Evolutionary conservation across 257 asterid genomes (phyloP), one percentile per base, ranked within the genome.

Genomic region (Scutellaria barbata): DNA sequence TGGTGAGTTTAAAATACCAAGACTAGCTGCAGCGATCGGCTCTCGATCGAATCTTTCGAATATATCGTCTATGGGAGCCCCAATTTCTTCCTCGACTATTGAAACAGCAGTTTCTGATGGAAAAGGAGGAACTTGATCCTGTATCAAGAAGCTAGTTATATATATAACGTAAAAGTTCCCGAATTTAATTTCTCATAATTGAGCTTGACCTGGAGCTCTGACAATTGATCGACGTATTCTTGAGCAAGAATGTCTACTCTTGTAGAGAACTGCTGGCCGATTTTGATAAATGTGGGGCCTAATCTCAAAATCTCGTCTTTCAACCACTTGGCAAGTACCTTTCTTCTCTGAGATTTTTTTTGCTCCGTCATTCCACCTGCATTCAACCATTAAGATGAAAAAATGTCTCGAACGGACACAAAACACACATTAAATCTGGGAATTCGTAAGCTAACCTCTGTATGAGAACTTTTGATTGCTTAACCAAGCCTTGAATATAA

Each of bases 161-260:
- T 54, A 52, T 63, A 20, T 18, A 37, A 52, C 11, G 11, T 10
- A 71, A 4, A 47, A 47, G 52, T 59, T 35, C 12, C 35, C 22
- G 4, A 14, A 45, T 22, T 42, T 8, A 37, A 41, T 72, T 22
- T 62, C 58, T 13, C 11, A 8, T 14, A 48, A 12, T 12, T 6
- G 14, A 43, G n/a, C 13, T 43, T 73, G 40, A 94, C 97, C 96
- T 94, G 99, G 74, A 94, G 96, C 84, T 94, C 99, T 8, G 99
- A 94, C 75, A 94, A 80, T 57, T 94, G 97, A 84, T 94, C 99
- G 58, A 94, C 96, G 33, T 91, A 94, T 79, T 94, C 99, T 76
- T 94, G 99, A 79, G 99, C 90, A 81, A 94, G 99, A 84, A 94
- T 94, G 76, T 94, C 99, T 63, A 91, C 99, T 75, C 99, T 81